Conservation (phyloP, 345 rosid species). For the Lenwebbia sp. region DNA sequence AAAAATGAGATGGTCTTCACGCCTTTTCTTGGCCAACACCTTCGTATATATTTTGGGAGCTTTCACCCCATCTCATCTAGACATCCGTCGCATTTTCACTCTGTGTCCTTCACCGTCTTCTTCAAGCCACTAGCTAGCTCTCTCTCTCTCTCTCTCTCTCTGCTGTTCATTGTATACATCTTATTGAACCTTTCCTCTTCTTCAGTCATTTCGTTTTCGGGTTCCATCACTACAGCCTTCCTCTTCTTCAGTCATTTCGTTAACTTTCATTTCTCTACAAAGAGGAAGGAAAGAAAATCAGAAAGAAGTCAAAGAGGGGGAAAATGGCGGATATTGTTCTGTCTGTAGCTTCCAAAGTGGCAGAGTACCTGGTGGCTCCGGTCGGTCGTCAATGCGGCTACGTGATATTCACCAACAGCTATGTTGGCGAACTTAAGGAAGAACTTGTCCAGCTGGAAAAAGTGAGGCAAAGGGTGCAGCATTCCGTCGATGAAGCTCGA, state of each 20-base stretch:
- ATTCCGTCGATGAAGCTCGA: not conserved
- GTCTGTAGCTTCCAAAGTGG: not conserved
- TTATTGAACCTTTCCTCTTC: not conserved
- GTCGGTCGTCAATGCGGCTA: not conserved
- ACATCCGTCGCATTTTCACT: too few species aligned
- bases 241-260: not conserved
- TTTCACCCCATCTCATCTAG: not conserved
- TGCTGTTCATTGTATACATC: not conserved
- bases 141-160: too few species aligned
- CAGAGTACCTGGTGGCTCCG: not conserved
- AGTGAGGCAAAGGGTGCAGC: not conserved
- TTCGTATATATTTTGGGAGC: not conserved
- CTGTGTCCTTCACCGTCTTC: too few species aligned
- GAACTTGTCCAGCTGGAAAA: not conserved
- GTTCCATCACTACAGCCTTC: not conserved
- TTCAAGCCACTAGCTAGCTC: too few species aligned
- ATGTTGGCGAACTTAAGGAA: not conserved
- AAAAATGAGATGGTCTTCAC: too few species aligned
- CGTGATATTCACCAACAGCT: not conserved
- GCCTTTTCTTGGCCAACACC: not conserved
- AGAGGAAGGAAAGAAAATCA: not conserved
- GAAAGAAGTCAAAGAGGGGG: not conserved
- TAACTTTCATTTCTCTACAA: not conserved
- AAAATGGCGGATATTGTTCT: not conserved
- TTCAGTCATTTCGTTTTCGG: not conserved